A percentile compares a stretch with the other conserved stretches of the same genome.
Evolutionary conservation across 176 grass and related monocot species (phyloP).

Genomic region (Oryza punctata): DNA sequence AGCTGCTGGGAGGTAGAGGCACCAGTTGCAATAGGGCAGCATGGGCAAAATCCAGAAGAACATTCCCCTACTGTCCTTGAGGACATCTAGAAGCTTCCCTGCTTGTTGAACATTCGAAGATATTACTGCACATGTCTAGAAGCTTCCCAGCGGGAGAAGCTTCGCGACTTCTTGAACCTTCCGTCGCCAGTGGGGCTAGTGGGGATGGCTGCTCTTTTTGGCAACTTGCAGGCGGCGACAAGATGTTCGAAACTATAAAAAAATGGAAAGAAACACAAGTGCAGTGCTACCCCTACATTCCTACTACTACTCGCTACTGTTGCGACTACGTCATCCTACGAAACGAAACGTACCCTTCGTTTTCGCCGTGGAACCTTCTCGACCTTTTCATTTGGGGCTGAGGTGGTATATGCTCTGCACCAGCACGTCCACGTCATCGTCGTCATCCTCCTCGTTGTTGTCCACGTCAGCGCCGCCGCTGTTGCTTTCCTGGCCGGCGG

Average conservation of each 20-base stretch:
- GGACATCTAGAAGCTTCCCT: background rate
- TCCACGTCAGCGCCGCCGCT: slow-evolving; percentile 30
- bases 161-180: slow-evolving; percentile 30
- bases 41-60: background rate
- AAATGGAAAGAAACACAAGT: background rate
- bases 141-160: slow-evolving; percentile 3
- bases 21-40: background rate
- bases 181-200: slow-evolving; percentile 5
- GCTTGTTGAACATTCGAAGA: background rate
- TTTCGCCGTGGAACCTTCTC: slow-evolving; percentile 10
- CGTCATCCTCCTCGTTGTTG: slow-evolving; percentile 38
- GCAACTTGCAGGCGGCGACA: slow-evolving; percentile 44
- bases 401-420: slow-evolving; percentile 73
- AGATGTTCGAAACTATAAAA: background rate
- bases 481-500: background rate
- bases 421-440: slow-evolving; percentile 53
- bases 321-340: background rate
- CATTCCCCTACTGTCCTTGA: background rate
- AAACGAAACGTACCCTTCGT: background rate
- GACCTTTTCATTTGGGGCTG: slow-evolving; percentile 26
- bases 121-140: slow-evolving; percentile 8
- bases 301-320: background rate
- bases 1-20: background rate
- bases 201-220: background rate
- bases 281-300: background rate